A percentile compares a stretch with the other conserved stretches of the same genome.
phyloP scores from a whole-genome alignment of 345 rosid genomes.

The Hibiscus syriacus region DNA sequence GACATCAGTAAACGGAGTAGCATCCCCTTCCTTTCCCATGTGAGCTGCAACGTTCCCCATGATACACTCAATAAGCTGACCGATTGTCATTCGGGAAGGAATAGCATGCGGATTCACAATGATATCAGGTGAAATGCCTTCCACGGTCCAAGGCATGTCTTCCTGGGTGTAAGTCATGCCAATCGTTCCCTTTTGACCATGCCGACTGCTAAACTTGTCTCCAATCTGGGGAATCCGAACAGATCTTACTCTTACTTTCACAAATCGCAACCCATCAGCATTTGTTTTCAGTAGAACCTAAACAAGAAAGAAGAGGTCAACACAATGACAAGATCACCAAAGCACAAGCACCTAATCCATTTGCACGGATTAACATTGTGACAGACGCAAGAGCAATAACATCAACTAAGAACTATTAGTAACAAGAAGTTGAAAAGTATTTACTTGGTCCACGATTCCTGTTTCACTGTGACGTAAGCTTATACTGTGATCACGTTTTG shows the following conservation, averaged over 20 bases:
- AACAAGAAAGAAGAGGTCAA: slow-evolving; percentile 1
- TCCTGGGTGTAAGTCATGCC: too few relatives aligned
- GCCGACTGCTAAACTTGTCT: too few relatives aligned
- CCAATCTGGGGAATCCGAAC: too few relatives aligned
- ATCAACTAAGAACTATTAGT: not conserved
- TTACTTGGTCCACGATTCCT: slow-evolving; percentile 96
- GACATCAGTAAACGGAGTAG: slow-evolving; percentile 96
- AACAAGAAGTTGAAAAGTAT: not conserved
- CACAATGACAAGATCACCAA: not conserved
- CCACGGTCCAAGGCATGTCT: too few relatives aligned
- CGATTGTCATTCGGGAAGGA: too few relatives aligned
- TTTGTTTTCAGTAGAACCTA: slow-evolving; percentile 92
- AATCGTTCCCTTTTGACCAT: too few relatives aligned
- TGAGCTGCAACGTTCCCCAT: too few relatives aligned
- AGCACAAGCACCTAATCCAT: not conserved
- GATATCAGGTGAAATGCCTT: too few relatives aligned
- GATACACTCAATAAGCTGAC: too few relatives aligned
- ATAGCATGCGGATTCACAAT: too few relatives aligned
- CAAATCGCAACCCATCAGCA: slow-evolving; percentile 96
- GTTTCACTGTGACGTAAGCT: slow-evolving; percentile 95
- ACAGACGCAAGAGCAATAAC: not conserved
- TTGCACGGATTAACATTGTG: not conserved
- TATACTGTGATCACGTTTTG: slow-evolving; percentile 90
- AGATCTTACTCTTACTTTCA: too few relatives aligned
- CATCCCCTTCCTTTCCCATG: slow-evolving; percentile 99